A percentile compares a stretch with the other conserved stretches of the same genome.
phyloP scores from a whole-genome alignment of 352 stramenopile genomes.

The Pythium aristosporum region DNA sequence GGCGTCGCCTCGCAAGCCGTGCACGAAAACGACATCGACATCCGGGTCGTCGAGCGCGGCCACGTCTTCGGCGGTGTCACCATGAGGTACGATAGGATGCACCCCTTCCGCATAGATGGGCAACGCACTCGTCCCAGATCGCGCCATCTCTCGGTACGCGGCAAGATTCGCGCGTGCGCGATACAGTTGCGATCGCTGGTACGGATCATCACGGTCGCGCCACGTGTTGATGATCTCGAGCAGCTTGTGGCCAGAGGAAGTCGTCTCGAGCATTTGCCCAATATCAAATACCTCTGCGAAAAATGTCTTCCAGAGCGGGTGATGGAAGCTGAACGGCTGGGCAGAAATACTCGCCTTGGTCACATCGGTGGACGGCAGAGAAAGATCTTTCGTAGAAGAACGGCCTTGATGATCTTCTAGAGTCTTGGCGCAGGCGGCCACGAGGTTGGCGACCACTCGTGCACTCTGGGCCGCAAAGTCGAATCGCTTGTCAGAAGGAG shows the following conservation, averaged over 20 bases:
- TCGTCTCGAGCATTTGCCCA: conserved; percentile 44
- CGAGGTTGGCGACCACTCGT: conserved; percentile 75
- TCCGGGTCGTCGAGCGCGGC: conserved; percentile 5
- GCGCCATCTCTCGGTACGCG: conserved; percentile 51
- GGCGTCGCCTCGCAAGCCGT: conserved; percentile 75
- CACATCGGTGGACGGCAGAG: not conserved
- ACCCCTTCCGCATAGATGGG: conserved; percentile 79
- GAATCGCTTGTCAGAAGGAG: conserved; percentile 29
- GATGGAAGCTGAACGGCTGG: conserved; percentile 2
- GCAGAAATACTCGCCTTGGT: not conserved
- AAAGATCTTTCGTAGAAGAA: not conserved
- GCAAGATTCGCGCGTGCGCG: conserved; percentile 66
- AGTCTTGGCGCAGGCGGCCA: conserved; percentile 49
- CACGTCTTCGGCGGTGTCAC: not conserved
- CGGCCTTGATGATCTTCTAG: conserved; percentile 19
- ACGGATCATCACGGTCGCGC: conserved; percentile 48
- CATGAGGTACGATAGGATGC: conserved; percentile 57
- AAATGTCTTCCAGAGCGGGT: conserved; percentile 28
- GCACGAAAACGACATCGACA: conserved; percentile 83
- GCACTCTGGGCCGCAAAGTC: conserved; percentile 59
- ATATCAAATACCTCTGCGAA: conserved; percentile 58
- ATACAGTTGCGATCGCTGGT: conserved; percentile 74
- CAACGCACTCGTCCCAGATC: conserved; percentile 29
- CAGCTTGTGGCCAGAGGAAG: conserved; percentile 42
- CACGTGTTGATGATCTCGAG: conserved; percentile 40